phyloP scores from a whole-genome alignment of 192 early-diverging fungal species.

The Allomyces macrogynus region DNA sequence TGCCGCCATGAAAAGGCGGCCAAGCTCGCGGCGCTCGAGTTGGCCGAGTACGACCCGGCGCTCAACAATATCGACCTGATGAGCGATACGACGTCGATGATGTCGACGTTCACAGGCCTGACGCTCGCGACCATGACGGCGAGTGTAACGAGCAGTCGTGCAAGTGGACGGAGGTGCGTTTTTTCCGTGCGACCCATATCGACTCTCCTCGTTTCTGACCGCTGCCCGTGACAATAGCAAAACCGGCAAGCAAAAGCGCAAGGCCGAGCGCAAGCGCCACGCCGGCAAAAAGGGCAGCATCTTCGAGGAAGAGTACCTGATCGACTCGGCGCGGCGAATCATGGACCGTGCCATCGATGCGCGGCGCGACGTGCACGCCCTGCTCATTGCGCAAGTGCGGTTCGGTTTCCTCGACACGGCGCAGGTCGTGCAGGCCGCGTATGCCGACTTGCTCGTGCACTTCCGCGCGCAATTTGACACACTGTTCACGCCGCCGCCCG shows the following conservation, averaged over 20 bases:
- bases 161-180: constrained; percentile 4
- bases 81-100: constrained; percentile 89
- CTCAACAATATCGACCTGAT: constrained; percentile 82
- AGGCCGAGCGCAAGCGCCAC: constrained; percentile 54
- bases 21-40: constrained; percentile 6
- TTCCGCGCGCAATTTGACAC: constrained; percentile 14
- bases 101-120: constrained; percentile 62
- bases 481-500: constrained; percentile 16
- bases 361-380: constrained; percentile 29
- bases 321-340: constrained; percentile 43
- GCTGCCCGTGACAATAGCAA: constrained; percentile 16
- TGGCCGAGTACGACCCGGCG: constrained; percentile 16
- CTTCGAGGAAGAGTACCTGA: constrained; percentile 78
- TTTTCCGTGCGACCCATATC: neutral
- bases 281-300: constrained; percentile 72
- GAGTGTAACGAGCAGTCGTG: constrained; percentile 26
- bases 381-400: constrained; percentile 24
- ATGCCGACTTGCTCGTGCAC: constrained; percentile 18
- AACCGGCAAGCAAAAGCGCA: constrained; percentile 46
- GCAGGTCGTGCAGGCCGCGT: constrained; percentile 22
- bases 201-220: constrained; percentile 2
- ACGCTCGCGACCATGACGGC: constrained; percentile 40
- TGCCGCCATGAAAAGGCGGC: constrained; percentile 31
- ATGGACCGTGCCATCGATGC: constrained; percentile 23
- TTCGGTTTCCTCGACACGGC: constrained; percentile 25